Base-by-base conservation (phyloP, 352 stramenopile genomes). In the Phytophthora nicotianae region DNA sequence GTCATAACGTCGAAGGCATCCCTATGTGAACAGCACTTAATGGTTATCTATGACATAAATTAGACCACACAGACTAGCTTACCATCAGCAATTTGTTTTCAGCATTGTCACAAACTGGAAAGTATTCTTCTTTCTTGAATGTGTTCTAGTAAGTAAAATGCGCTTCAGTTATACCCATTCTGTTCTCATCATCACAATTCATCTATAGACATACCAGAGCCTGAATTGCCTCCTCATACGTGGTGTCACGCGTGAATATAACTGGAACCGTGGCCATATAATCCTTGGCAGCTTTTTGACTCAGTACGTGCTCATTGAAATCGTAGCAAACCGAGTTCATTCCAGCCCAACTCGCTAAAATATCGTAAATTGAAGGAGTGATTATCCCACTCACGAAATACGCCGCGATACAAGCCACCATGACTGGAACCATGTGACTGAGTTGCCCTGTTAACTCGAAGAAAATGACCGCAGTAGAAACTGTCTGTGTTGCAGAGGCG, bases 401-500 rank as follows among this genome's bases (percentile, higher is more conserved):
- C 21, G 84, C 79, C 13, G 86, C 75, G 26, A 96, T 82, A 29
- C 85, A 91, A 17, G 80, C 78, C 24, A 97, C 60, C 86, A 91
- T 90, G 14, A 95, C 80, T 1, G 86, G 86, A 9, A 93, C 73
- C 79, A 95, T 89, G 70, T 95, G 83, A 47, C 82, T 92, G 9
- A 93, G 63, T 32, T 93, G 86, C 0, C 86, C 86, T 1, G 86
- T 92, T 24, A 95, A 65, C 56, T 95, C 86, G 43, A 95, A 95
- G 71, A 98, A 92, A 20, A 95, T 93, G 11, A 95, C 82, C 0
- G 83, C 81, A 1, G 86, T 95, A 0, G 86, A 97, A 6, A 98
- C 86, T 0, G 93, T 95, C 48, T 93, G 72, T 4, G 94, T 98
- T 9, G 93, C 92, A 4, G 90, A 96, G 0, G 89, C 90, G 1